Conservation (phyloP, 140 eudicot species). For the Flaveria floridana region DNA sequence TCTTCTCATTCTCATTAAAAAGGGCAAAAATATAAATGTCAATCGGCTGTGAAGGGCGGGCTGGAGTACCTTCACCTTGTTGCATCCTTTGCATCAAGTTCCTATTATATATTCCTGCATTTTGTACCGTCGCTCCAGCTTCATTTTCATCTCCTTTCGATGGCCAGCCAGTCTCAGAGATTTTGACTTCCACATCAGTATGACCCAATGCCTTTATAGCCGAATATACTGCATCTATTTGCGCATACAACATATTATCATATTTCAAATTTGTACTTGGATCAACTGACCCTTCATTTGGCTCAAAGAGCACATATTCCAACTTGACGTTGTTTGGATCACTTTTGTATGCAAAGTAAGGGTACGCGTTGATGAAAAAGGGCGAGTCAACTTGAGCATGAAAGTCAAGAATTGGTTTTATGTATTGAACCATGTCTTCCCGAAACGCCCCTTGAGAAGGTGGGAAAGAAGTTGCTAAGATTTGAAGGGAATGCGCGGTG, state of each 20-base stretch:
- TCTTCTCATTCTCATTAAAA: constrained; percentile 77
- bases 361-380: constrained; percentile 84
- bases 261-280: constrained; percentile 68
- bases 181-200: constrained; percentile 55
- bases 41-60: constrained; percentile 62
- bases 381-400: constrained; percentile 73
- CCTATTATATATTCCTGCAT: constrained; percentile 78
- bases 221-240: constrained; percentile 87
- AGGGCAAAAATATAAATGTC: constrained; percentile 86
- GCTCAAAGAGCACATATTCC: constrained; percentile 73
- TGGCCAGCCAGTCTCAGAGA: constrained; percentile 99
- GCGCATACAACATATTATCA: constrained; percentile 95
- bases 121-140: constrained; percentile 75
- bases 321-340: constrained; percentile 53
- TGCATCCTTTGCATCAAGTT: constrained; percentile 66
- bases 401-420: constrained; percentile 64
- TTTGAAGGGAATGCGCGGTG: constrained; percentile 72
- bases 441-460: constrained; percentile 79
- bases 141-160: constrained; percentile 85
- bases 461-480: constrained; percentile 64
- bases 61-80: constrained; percentile 76
- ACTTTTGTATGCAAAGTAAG: constrained; percentile 82
- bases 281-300: constrained; percentile 62
- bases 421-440: constrained; percentile 53
- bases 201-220: constrained; percentile 90